Base-by-base conservation (phyloP, 495 filamentous ascomycete genomes). In the Staphylotrichum tortipilum region DNA sequence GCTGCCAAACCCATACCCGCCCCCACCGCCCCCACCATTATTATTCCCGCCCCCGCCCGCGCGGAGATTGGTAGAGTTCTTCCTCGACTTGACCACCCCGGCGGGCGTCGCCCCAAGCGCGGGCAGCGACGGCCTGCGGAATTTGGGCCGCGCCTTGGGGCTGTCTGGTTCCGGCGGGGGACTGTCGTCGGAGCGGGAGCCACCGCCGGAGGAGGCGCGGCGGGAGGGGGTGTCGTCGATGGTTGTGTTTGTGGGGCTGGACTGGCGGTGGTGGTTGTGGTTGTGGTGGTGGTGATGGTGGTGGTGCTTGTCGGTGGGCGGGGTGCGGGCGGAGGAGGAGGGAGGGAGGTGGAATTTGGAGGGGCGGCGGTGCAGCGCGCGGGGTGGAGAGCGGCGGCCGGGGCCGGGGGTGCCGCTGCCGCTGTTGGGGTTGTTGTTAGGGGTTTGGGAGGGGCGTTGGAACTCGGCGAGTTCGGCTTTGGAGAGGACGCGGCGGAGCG, bases 381-480 rank as follows among this genome's bases (percentile, higher is more conserved):
- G 72, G 5, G 83, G 83, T 18, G 86, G 84, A 1, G 84, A 87
- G 14, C 74, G 70, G 29, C 78, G 74, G 3, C 79, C 78, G 19
- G 74, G 68, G 1, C 76, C 17, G 12, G 19, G 3, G 22, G 10
- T 30, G 7, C 22, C 10, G 28, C 9, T 36, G 45, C 34, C 15
- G 21, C 42, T 30, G 44, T n/a, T 17, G 24, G 45, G 1, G 17
- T 34, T 21, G 19, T 18, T 14, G 7, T 1, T 1, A 10, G 44
- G 3, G 7, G 45, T 76, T 6, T 81, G 75, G n/a, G 76, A 73
- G 15, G 77, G 71, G 37, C 78, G 74, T 54, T 83, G 82, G 58
- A 91, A 88, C 41, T 86, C 85, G 22, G 86, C 83, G 14, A 94
- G 66, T 54, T 92, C 88, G 22, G 78, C 77, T 50, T 81, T 82